phyloP scores from a whole-genome alignment of 768 basidiomycete genomes.

The Scleroderma bovista region DNA sequence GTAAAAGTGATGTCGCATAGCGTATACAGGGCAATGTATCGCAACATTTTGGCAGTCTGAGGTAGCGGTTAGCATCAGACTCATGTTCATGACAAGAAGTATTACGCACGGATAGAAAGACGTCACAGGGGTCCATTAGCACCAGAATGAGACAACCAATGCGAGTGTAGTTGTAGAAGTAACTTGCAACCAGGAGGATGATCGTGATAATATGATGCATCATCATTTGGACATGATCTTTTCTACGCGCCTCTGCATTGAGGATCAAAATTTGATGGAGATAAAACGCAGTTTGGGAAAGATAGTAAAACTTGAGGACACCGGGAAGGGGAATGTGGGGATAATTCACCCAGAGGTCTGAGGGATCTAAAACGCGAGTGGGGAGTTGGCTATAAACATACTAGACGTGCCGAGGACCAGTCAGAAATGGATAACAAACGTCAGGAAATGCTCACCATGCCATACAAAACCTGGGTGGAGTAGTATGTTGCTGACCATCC shows the following conservation, averaged over 20 bases:
- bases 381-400: conserved; percentile 76
- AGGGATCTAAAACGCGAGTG: conserved; percentile 56
- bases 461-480: conserved; percentile 66
- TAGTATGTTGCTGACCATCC: conserved; percentile 88
- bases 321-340: conserved; percentile 79
- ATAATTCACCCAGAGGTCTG: conserved; percentile 71
- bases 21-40: conserved; percentile 66
- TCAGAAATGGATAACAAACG: conserved; percentile 4
- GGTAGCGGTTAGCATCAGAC: background rate
- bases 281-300: conserved; percentile 84
- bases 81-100: background rate
- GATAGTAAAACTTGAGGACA: conserved; percentile 85
- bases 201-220: conserved; percentile 91
- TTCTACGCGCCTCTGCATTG: conserved; percentile 86
- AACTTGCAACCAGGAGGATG: conserved; percentile 69
- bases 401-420: conserved; percentile 36
- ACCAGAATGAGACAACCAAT: conserved; percentile 87
- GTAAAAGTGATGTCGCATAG: conserved; percentile 74
- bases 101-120: conserved; percentile 77
- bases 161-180: conserved; percentile 79
- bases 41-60: conserved; percentile 90
- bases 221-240: conserved; percentile 97
- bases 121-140: conserved; percentile 93
- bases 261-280: conserved; percentile 87
- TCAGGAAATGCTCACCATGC: conserved; percentile 59